Evolutionary conservation across 306 rosid species (phyloP).

Genomic region (Gillenia trifoliata): DNA sequence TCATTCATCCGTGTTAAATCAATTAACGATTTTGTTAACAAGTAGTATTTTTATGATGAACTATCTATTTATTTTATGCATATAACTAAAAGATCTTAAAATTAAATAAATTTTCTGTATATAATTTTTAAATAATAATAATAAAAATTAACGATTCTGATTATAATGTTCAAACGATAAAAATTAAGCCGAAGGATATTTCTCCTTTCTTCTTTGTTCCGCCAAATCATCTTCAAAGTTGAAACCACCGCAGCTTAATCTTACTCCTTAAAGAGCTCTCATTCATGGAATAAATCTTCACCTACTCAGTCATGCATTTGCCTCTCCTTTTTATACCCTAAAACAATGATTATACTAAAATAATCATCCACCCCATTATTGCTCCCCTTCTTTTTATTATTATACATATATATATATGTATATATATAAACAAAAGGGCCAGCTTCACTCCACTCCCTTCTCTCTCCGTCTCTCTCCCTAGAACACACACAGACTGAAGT

Average conservation of each 20-base stretch:
- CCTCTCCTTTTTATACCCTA: neutral
- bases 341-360: neutral
- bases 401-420: neutral
- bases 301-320: neutral
- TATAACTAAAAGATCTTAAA: no score
- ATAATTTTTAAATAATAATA: no score
- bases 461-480: neutral
- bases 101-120: no score
- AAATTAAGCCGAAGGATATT: no score
- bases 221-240: neutral
- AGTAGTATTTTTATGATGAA: no score
- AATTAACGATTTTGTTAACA: no score
- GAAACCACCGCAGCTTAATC: neutral
- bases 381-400: neutral
- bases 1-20: no score
- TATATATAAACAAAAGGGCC: neutral
- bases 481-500: neutral
- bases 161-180: no score
- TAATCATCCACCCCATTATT: constrained; percentile 11
- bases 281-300: neutral
- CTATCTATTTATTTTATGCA: no score
- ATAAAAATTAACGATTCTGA: no score
- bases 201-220: neutral
- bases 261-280: neutral
- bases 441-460: constrained; percentile 3